A percentile compares a stretch with the other conserved stretches of the same genome.
Evolutionary conservation across 345 rosid species (phyloP).

Genomic region (sweet orange (Citrus sinensis)): DNA sequence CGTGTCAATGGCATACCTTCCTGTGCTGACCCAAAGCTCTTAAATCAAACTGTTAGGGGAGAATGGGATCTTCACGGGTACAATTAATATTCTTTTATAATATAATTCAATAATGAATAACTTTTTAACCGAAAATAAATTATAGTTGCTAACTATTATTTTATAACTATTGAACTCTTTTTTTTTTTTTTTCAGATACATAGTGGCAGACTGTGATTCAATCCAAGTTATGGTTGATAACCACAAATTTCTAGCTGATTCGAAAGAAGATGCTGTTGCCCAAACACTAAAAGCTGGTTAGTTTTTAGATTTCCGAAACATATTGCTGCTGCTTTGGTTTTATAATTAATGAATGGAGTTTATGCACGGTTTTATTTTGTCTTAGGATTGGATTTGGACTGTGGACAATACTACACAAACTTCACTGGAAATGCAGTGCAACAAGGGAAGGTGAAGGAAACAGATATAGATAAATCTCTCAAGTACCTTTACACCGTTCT

Average conservation of each 20-base stretch:
- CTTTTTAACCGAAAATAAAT: too few species aligned
- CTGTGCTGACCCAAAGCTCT: conserved; percentile 39
- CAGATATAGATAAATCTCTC: conserved; percentile 31
- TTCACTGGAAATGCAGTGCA: conserved; percentile 34
- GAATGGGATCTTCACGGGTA: conserved; percentile 62
- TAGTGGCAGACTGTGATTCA: conserved; percentile 57
- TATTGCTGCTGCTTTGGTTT: too few species aligned
- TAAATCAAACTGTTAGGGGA: conserved; percentile 32
- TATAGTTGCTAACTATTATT: too few species aligned
- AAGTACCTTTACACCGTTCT: conserved; percentile 37
- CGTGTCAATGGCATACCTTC: conserved; percentile 41
- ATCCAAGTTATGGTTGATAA: conserved; percentile 41
- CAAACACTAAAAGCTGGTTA: conserved; percentile 46
- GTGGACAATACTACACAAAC: conserved; percentile 42
- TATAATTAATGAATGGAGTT: too few species aligned
- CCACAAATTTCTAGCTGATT: conserved; percentile 39
- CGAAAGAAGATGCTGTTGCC: conserved; percentile 56
- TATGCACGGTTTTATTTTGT: too few species aligned
- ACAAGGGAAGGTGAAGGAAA: conserved; percentile 36
- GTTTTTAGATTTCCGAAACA: too few species aligned
- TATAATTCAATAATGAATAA: too few species aligned
- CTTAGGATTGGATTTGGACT: conserved; percentile 52
- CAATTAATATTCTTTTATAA: background rate
- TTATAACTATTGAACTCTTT: too few species aligned
- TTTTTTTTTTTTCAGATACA: conserved; percentile 28